Percentiles rank a stretch among this genome's conserved stretches.
Evolutionary conservation across 768 basidiomycete genomes (phyloP).

Genomic region (Pulveroboletus sp.): DNA sequence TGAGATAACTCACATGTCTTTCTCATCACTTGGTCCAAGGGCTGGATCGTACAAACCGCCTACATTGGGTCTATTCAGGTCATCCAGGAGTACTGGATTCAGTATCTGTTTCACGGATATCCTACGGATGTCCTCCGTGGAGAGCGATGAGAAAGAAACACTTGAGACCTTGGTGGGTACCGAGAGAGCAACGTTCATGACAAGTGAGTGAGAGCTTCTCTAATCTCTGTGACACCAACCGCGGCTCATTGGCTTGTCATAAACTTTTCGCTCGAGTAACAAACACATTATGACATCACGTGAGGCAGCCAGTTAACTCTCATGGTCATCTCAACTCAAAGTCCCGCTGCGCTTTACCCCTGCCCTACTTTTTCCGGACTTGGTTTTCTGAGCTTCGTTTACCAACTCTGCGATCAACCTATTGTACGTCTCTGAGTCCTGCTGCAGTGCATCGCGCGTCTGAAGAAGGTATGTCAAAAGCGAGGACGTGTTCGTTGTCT

Average conservation of each 20-base stretch:
- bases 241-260: background rate
- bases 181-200: conserved; percentile 89
- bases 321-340: conserved; percentile 25
- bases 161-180: conserved; percentile 80
- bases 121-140: conserved; percentile 78
- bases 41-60: conserved; percentile 95
- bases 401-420: conserved; percentile 87
- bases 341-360: conserved; percentile 48
- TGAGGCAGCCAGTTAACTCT: background rate
- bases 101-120: conserved; percentile 98
- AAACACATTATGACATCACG: conserved; percentile 14
- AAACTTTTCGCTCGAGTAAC: conserved; percentile 13
- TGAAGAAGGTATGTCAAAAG: conserved; percentile 81
- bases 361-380: conserved; percentile 54
- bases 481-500: conserved; percentile 71
- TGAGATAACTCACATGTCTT: conserved; percentile 73
- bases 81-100: conserved; percentile 90
- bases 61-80: conserved; percentile 84
- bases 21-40: conserved; percentile 81
- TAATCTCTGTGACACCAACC: background rate
- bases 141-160: conserved; percentile 90
- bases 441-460: conserved; percentile 73
- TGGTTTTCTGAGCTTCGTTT: conserved; percentile 84
- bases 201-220: background rate
- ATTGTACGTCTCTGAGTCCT: conserved; percentile 87